Evolutionary conservation across 805 yeast genomes (phyloP).

Genomic region (Hanseniaspora jakobsenii): DNA sequence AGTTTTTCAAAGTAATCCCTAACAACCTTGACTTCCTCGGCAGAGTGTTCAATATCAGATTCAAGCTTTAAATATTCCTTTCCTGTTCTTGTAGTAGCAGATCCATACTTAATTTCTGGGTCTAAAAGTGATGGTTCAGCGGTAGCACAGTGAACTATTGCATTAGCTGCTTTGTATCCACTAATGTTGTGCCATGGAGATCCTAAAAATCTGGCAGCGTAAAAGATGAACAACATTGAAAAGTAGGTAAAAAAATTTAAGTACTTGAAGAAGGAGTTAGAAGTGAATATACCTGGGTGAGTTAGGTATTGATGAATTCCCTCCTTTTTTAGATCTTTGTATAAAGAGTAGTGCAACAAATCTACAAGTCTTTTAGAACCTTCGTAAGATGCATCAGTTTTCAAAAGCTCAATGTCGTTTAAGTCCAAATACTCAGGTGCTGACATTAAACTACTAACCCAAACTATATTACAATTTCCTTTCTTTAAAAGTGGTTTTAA

Average conservation of each 20-base stretch:
- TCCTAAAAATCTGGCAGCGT: conserved; percentile 69
- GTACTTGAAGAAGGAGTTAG: conserved; percentile 64
- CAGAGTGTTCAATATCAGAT: conserved; percentile 51
- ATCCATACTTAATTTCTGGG: conserved; percentile 48
- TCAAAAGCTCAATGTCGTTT: conserved; percentile 60
- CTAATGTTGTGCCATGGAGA: conserved; percentile 80
- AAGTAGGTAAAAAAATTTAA: conserved; percentile 68
- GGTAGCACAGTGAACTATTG: conserved; percentile 59
- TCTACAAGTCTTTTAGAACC: conserved; percentile 85
- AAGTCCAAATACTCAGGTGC: conserved; percentile 60
- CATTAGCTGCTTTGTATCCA: conserved; percentile 83
- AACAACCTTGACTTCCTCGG: conserved; percentile 38
- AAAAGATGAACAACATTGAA: conserved; percentile 77
- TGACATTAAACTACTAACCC: conserved; percentile 82
- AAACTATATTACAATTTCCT: conserved; percentile 55
- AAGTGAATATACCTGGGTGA: conserved; percentile 89
- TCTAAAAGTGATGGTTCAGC: conserved; percentile 38
- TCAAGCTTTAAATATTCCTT: conserved; percentile 45
- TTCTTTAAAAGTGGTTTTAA: conserved; percentile 42
- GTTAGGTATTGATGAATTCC: conserved; percentile 64
- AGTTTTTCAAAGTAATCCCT: conserved; percentile 43
- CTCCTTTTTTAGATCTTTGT: conserved; percentile 35
- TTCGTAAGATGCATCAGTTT: conserved; percentile 64
- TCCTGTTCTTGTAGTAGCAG: conserved; percentile 58
- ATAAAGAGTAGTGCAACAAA: conserved; percentile 64